These are phyloP conservation scores for Aspergillus cejpii DNA, from an alignment of 2,329 filamentous ascomycete genomes.

Conservation along the genomic window DNA sequence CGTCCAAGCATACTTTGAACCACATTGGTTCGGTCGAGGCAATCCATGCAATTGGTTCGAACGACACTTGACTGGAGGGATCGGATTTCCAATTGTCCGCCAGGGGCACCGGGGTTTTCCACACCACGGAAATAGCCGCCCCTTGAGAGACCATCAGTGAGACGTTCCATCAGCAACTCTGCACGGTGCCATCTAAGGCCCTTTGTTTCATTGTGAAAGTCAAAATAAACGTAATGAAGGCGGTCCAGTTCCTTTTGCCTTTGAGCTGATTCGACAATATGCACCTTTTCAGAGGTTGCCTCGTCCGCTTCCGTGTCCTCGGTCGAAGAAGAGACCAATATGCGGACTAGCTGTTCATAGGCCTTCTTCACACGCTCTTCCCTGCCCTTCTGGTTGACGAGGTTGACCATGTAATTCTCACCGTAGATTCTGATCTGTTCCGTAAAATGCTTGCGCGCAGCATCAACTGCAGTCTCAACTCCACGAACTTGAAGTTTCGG, in stretches of 20 bases:
- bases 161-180: slow-evolving; percentile 73
- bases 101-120: slow-evolving; percentile 66
- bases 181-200: slow-evolving; percentile 90
- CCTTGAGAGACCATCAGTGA: slow-evolving; percentile 66
- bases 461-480: slow-evolving; percentile 69
- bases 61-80: slow-evolving; percentile 82
- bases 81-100: slow-evolving; percentile 70
- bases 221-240: slow-evolving; percentile 95
- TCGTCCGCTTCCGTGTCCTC: slow-evolving; percentile 61
- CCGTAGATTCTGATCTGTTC: slow-evolving; percentile 92
- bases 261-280: slow-evolving; percentile 60
- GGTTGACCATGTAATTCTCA: slow-evolving; percentile 93
- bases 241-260: slow-evolving; percentile 65
- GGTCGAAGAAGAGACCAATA: slow-evolving; percentile 61
- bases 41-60: slow-evolving; percentile 98
- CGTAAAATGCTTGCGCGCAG: slow-evolving; percentile 79
- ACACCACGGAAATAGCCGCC: slow-evolving; percentile 91
- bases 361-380: slow-evolving; percentile 85
- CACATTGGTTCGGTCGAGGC: slow-evolving; percentile 93
- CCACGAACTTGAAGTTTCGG: slow-evolving; percentile 83
- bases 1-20: slow-evolving; percentile 95
- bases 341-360: slow-evolving; percentile 83
- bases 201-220: slow-evolving; percentile 97
- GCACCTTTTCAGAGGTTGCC: slow-evolving; percentile 71
- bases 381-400: slow-evolving; percentile 92